These are phyloP conservation scores for Sarocladium brachiariae DNA, from an alignment of 2,329 filamentous ascomycete species.

Conservation along the genomic window DNA sequence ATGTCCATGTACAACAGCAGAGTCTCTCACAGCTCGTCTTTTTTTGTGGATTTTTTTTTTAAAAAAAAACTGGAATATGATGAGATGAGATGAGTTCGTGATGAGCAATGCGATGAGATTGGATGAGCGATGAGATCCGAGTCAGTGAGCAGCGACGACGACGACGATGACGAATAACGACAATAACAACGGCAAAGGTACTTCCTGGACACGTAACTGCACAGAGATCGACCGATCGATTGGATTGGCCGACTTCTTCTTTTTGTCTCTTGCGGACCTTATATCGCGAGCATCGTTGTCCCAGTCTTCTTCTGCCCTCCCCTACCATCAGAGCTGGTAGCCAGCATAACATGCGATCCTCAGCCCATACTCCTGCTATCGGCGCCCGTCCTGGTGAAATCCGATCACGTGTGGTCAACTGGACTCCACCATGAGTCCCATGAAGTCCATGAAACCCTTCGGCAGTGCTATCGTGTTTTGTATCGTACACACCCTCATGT, in stretches of 20 bases:
- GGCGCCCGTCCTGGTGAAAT: background rate
- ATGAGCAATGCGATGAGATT: no score
- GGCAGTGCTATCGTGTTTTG: no score
- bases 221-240: no score
- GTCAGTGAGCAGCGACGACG: no score
- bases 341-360: background rate
- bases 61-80: no score
- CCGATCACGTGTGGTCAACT: constrained; percentile 1
- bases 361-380: background rate
- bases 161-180: background rate
- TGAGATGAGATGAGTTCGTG: no score
- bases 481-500: background rate
- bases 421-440: no score
- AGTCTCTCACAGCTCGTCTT: background rate
- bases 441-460: no score
- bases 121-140: no score
- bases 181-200: background rate
- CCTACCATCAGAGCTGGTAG: no score
- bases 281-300: no score
- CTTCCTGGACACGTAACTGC: background rate
- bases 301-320: no score
- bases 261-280: constrained; percentile 1
- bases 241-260: background rate
- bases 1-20: background rate
- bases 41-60: background rate